Evolutionary conservation across 2,329 filamentous ascomycete genomes (phyloP).

Genomic region (Microdochium trichocladiopsis): DNA sequence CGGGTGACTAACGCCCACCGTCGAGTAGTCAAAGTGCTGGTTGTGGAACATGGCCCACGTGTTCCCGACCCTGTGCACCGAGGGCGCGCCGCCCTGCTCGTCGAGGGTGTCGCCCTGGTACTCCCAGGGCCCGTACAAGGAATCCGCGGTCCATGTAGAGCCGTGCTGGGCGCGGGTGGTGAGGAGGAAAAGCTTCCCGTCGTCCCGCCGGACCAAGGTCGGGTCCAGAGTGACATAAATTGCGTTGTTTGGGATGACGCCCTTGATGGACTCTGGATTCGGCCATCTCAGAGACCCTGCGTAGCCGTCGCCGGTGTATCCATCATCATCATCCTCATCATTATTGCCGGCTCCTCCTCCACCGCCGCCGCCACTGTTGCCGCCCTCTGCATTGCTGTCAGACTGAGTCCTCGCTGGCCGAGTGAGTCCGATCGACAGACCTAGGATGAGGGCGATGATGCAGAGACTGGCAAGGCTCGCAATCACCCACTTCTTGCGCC

Average conservation of each 20-base stretch:
- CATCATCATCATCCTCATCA: not conserved
- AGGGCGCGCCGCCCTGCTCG: constrained; percentile 39
- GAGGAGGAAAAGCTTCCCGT: constrained; percentile 13
- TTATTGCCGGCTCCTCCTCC: not conserved
- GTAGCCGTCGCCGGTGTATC: not conserved
- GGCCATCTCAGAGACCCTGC: not conserved
- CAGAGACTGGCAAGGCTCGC: not conserved
- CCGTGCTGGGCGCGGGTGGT: constrained; percentile 22
- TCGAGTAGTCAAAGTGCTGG: constrained; percentile 12
- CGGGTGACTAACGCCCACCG: constrained; percentile 8
- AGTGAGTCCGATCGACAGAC: not conserved
- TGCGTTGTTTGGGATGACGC: not conserved
- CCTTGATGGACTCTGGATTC: not conserved
- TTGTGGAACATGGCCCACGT: constrained; percentile 13
- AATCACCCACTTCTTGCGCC: not conserved
- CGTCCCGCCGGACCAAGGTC: constrained; percentile 10
- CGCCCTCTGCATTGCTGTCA: not conserved
- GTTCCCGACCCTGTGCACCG: constrained; percentile 35
- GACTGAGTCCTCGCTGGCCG: not conserved
- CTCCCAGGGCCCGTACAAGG: constrained; percentile 13
- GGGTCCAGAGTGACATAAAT: constrained; percentile 9
- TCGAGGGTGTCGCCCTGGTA: constrained; percentile 27
- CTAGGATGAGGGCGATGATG: not conserved
- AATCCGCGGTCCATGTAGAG: constrained; percentile 18
- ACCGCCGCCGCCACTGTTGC: not conserved